Base-by-base conservation (phyloP, 805 yeast genomes). In the Hanseniaspora lachancei region DNA sequence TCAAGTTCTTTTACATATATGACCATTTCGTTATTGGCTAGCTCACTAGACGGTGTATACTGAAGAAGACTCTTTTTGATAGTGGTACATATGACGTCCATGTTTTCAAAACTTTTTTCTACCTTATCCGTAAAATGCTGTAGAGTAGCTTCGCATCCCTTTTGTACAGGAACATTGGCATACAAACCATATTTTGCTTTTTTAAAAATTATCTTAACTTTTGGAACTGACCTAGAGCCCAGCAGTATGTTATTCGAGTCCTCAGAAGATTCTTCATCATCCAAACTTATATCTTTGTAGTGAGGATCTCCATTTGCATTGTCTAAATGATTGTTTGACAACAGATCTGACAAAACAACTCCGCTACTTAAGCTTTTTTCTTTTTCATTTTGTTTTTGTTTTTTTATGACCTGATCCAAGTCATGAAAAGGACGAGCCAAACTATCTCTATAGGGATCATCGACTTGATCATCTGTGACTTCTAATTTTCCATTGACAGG, bases 1-100 rank as follows among this genome's bases (percentile, higher is more conserved):
- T 67, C 69, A 23, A 68, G 58, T n/a, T 61, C 59, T 10, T 65
- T 66, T 13, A 67, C 57, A 2, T 58, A 61, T 6, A 68, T 39
- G 12, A 61, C 9, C 6, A 68, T 58, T 54, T 68, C 72, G 40
- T 64, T 66, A 15, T 40, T 46, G 13, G 51, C 47, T 9, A 56
- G 40, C 16, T 50, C 47, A 3, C 43, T 51, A 4, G 46, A 40
- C 1, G 55, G 54, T 18, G 40, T 16, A 18, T 38, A 46, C 21
- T 39, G n/a, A 8, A 27, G 50, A 15, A 53, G 21, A 36, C 50
- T 46, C 61, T 0, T 41, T 59, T 5, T 66, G 62, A 50, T 47
- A 54, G 13, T 63, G 63, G 50, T 32, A 51, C 23, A 40, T 44
- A 16, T 66, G 6, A 38, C 56, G 18, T 42, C 48, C 36, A 53